phyloP scores from a whole-genome alignment of 129 eudicot genomes.

The Tanacetum coccineum region DNA sequence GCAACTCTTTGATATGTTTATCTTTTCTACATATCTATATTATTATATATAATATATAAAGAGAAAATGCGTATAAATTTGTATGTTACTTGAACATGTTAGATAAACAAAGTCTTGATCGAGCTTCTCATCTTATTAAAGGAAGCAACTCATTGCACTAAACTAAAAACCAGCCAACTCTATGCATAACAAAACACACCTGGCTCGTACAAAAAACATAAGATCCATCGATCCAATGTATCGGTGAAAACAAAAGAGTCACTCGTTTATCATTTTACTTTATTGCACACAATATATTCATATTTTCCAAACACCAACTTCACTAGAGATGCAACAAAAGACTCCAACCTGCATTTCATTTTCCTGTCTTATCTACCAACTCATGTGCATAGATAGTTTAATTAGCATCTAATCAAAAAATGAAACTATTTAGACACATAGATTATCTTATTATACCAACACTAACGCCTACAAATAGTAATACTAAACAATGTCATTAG shows the following conservation, averaged over 20 bases:
- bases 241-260: conserved; percentile 17
- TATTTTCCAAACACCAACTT: conserved; percentile 21
- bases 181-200: conserved; percentile 17
- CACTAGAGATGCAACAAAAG: conserved; percentile 12
- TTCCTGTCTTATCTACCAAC: conserved; percentile 18
- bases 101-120: too few species aligned
- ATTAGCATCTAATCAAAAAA: background rate
- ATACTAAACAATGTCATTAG: background rate
- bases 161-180: conserved; percentile 5
- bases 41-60: too few species aligned
- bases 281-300: conserved; percentile 4
- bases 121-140: too few species aligned
- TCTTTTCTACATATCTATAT: too few species aligned
- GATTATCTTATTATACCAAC: background rate
- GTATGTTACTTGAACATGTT: too few species aligned
- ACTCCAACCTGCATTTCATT: conserved; percentile 9
- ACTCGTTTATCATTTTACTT: conserved; percentile 7
- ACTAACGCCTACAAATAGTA: background rate
- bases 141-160: conserved; percentile 12
- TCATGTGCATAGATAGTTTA: conserved; percentile 3
- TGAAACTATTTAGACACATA: conserved; percentile 5
- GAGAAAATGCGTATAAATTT: too few species aligned
- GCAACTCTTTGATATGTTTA: too few species aligned
- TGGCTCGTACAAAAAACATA: conserved; percentile 19
- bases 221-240: conserved; percentile 22